Evolutionary conservation across 495 filamentous ascomycete species (phyloP).

Genomic region (Lasiosphaeria miniovina): DNA sequence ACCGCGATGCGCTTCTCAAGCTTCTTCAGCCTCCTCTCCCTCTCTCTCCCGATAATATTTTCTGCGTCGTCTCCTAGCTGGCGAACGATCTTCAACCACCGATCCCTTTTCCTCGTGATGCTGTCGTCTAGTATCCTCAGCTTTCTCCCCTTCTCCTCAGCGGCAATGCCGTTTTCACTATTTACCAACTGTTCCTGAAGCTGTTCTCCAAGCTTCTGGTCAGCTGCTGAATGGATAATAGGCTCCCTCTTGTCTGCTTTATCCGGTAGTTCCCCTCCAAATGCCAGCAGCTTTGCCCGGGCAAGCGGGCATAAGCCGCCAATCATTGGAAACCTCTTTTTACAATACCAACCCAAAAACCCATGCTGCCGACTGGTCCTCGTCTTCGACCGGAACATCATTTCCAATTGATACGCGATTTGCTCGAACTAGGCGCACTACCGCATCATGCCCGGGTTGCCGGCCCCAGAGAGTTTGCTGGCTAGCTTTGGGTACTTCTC

Average conservation of each 20-base stretch:
- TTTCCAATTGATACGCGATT: neutral
- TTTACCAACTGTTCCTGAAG: neutral
- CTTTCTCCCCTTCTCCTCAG: too few species aligned
- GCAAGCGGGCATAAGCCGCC: too few species aligned
- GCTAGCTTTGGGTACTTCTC: slow-evolving; percentile 97
- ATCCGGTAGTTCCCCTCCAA: neutral
- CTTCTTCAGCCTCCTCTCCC: neutral
- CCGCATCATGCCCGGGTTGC: slow-evolving; percentile 24
- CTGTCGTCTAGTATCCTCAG: too few species aligned
- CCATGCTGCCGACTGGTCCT: too few species aligned
- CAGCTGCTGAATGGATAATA: neutral
- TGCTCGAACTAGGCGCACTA: slow-evolving; percentile 9
- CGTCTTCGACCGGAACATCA: neutral
- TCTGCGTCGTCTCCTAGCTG: too few species aligned
- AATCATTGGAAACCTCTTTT: too few species aligned
- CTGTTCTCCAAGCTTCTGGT: neutral
- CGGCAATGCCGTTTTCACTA: too few species aligned
- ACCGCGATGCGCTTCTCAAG: neutral
- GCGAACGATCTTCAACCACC: too few species aligned
- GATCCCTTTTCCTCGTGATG: too few species aligned
- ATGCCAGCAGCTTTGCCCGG: neutral
- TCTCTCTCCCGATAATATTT: neutral
- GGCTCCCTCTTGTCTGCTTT: neutral
- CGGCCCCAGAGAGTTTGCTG: slow-evolving; percentile 73
- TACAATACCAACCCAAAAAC: too few species aligned